Conservation (phyloP, 306 rosid species). For the Begonia peltatifolia region DNA sequence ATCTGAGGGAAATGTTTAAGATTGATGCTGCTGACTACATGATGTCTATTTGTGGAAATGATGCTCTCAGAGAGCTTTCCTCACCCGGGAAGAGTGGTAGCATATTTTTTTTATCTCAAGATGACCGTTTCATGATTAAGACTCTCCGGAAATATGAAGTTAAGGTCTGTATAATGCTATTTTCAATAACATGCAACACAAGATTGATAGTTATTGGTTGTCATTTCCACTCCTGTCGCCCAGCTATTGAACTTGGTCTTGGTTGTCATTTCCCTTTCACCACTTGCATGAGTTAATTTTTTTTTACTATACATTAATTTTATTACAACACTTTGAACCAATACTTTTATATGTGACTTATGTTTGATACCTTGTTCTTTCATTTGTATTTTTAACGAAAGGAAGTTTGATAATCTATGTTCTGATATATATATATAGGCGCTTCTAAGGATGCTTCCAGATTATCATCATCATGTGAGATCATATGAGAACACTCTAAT, state of each 20-base stretch:
- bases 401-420: slow-evolving; percentile 16
- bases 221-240: no score
- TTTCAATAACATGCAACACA: neutral
- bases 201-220: no score
- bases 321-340: no score
- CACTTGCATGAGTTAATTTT: no score
- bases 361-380: no score
- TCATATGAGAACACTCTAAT: slow-evolving; percentile 80
- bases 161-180: slow-evolving; percentile 42
- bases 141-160: slow-evolving; percentile 96
- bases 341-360: no score
- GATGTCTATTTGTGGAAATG: slow-evolving; percentile 99
- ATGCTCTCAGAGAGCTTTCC: slow-evolving; percentile 90
- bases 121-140: slow-evolving; percentile 96
- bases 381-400: slow-evolving; percentile 7
- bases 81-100: slow-evolving; percentile 99
- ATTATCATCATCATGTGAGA: slow-evolving; percentile 88
- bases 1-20: slow-evolving; percentile 93
- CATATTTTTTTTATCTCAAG: slow-evolving; percentile 92
- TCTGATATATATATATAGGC: slow-evolving; percentile 45
- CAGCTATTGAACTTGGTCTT: no score
- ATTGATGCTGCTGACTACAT: slow-evolving; percentile 98
- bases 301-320: no score
- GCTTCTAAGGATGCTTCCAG: slow-evolving; percentile 93
- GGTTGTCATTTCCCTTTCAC: no score